Evolutionary conservation across 2,329 filamentous ascomycete species (phyloP), one percentile per base, ranked within the genome.

Genomic region (Zelopaecilomyces penicillatus): DNA sequence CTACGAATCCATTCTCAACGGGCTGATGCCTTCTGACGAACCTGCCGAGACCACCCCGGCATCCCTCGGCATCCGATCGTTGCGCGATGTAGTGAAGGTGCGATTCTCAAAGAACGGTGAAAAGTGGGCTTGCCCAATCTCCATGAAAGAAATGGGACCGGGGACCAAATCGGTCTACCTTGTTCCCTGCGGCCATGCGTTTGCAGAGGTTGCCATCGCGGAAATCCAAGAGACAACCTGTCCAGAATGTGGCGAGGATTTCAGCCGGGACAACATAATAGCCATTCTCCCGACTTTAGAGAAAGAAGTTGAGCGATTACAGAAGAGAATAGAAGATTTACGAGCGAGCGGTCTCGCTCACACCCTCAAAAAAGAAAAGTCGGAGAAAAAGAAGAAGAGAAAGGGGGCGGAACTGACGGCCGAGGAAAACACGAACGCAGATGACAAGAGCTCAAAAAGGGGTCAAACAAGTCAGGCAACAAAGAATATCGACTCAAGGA

Each of bases 181-280:
- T 3, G 87, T 97, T 4, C 93, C 93, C 0, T 98, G 93, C 57
- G 94, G 93, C 0, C 94, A 98, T 69, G 90, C 87, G 1, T 97
- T 97, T 65, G 83, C 87, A 1, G 89, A 94, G 49, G 80, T 82
- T 43, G 88, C 89, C 6, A 82, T 97, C 52, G 85, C 83, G 53
- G 86, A 93, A 64, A 80, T 94, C n/a, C 61, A 69, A 3, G 83
- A 85, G 51, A 70, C 73, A 29, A 58, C 62, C 0, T 84, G 80
- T 46, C 76, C 79, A 0, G 76, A 91, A 66, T 98, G 93, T 65
- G 87, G 84, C 52, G 80, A 82, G 45, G 57, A 74, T 0, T 96
- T 93, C 57, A 76, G 78, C 26, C 64, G 74, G 27, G 80, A 85
- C 30, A 87, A 97, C 54, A 69, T 95, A 12, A 82, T 98, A n/a